Evolutionary conservation across 805 yeast species (phyloP).

Genomic region (Teunomyces funiuensis): DNA sequence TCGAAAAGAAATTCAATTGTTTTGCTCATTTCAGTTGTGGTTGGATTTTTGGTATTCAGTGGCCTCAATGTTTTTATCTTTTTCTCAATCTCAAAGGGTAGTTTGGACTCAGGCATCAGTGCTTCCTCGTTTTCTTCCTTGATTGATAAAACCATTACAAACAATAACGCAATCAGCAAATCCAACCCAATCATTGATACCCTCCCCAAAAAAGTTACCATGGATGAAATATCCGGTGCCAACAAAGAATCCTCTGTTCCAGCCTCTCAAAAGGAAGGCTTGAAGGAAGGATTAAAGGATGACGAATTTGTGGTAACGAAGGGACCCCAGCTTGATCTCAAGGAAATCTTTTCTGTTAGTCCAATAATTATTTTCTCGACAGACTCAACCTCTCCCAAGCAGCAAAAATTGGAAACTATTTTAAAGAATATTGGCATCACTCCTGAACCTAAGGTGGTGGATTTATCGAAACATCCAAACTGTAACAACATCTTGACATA

Average conservation of each 20-base stretch:
- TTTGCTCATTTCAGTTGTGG: neutral
- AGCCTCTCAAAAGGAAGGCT: conserved; percentile 1
- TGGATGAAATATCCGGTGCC: neutral
- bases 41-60: neutral
- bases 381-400: conserved; percentile 18
- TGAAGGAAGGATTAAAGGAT: neutral
- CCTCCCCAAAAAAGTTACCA: neutral
- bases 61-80: neutral
- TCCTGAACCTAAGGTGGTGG: conserved; percentile 34
- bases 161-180: neutral
- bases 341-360: conserved; percentile 32
- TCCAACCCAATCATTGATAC: conserved; percentile 3
- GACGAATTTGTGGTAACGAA: neutral
- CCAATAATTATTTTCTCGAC: conserved; percentile 28
- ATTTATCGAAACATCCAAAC: conserved; percentile 34
- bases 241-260: neutral
- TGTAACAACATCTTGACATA: conserved; percentile 22
- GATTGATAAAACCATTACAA: neutral
- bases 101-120: neutral
- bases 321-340: conserved; percentile 22
- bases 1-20: neutral
- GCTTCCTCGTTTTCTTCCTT: neutral
- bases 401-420: conserved; percentile 17
- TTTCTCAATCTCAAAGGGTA: neutral
- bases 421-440: conserved; percentile 23